Conservation (phyloP, 2,329 filamentous ascomycete species). For the Venturia nashicola region DNA sequence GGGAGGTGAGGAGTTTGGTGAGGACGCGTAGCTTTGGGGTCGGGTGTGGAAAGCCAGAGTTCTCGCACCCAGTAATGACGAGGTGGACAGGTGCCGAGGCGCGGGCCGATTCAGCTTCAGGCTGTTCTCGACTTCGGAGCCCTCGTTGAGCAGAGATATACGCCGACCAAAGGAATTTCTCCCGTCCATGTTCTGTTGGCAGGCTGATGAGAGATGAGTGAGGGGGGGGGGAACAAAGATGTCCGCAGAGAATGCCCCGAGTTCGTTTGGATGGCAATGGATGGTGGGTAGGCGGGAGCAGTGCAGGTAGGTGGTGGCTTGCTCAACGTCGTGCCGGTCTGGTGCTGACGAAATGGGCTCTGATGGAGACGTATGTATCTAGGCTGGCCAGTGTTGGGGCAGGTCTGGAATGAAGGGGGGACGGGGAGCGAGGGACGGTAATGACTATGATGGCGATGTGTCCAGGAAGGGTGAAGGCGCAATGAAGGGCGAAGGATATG, state of each 20-base stretch:
- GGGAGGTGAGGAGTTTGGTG: slow-evolving; percentile 32
- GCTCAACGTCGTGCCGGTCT: background rate
- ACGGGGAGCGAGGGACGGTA: too few species aligned
- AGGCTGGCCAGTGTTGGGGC: too few species aligned
- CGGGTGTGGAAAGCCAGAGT: slow-evolving; percentile 18
- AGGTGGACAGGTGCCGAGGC: slow-evolving; percentile 24
- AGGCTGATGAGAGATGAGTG: background rate
- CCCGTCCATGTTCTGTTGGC: slow-evolving; percentile 31
- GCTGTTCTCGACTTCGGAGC: background rate
- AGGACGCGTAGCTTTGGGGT: slow-evolving; percentile 21
- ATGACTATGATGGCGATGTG: background rate
- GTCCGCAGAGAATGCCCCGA: background rate
- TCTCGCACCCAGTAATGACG: slow-evolving; percentile 24
- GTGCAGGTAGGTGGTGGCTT: background rate
- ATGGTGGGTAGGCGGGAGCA: background rate
- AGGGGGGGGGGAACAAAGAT: background rate
- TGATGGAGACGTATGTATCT: background rate
- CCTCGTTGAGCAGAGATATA: slow-evolving; percentile 17
- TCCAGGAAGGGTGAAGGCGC: too few species aligned
- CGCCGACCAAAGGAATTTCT: slow-evolving; percentile 37
- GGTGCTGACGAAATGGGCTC: too few species aligned
- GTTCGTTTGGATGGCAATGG: background rate
- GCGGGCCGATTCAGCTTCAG: slow-evolving; percentile 3
- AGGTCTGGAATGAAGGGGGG: background rate
- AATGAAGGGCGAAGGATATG: too few species aligned